Percentiles rank a stretch among this genome's conserved stretches.
Conservation (phyloP, 208 protist species). For the Crithidia sp. region DNA sequence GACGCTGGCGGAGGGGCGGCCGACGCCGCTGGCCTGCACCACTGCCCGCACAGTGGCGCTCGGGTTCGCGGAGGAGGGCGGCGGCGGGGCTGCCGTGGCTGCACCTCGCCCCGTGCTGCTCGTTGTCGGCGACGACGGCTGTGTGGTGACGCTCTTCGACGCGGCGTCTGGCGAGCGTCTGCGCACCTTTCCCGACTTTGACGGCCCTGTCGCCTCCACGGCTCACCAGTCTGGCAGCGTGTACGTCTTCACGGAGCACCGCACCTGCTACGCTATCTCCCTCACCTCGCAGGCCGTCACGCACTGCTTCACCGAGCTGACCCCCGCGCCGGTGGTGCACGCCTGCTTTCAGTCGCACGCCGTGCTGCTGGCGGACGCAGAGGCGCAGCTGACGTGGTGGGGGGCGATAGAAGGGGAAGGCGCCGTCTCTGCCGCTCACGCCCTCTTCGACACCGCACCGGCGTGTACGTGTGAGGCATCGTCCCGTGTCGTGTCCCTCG, state of each 20-base stretch:
- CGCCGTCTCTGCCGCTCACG: background rate
- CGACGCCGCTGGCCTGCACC: constrained; percentile 12
- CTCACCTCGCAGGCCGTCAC: constrained; percentile 25
- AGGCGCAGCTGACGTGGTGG: constrained; percentile 23
- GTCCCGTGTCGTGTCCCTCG: constrained; percentile 20
- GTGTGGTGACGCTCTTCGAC: constrained; percentile 36
- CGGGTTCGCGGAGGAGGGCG: background rate
- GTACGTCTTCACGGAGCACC: constrained; percentile 35
- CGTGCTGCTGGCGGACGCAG: constrained; percentile 27
- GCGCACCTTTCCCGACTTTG: constrained; percentile 53
- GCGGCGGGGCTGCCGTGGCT: background rate
- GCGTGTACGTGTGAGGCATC: constrained; percentile 21
- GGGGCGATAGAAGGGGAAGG: background rate
- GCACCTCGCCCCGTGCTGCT: constrained; percentile 7
- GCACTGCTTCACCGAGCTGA: constrained; percentile 21
- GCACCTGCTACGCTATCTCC: constrained; percentile 30
- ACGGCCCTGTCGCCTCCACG: constrained; percentile 15
- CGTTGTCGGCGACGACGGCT: constrained; percentile 29
- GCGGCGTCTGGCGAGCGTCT: constrained; percentile 35
- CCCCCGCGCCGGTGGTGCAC: constrained; percentile 4
- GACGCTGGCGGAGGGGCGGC: constrained; percentile 2
- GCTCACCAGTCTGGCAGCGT: constrained; percentile 19
- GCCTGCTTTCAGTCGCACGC: constrained; percentile 10
- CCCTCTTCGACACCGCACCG: constrained; percentile 5
- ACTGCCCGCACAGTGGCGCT: constrained; percentile 14